Conservation (phyloP, 768 basidiomycete species). For the Suillus americanus region DNA sequence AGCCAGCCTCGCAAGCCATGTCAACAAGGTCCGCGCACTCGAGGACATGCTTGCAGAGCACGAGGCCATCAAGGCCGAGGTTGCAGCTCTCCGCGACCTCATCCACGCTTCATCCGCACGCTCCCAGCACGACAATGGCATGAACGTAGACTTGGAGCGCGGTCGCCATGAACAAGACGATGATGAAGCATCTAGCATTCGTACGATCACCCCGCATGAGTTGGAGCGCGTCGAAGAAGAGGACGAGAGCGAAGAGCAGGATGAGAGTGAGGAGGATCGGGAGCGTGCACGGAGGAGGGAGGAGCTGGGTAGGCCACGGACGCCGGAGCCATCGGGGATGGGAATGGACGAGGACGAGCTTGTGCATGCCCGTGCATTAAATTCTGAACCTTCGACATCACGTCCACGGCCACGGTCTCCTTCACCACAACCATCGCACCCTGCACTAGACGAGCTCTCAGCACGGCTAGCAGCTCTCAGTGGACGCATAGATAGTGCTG, state of each 20-base stretch:
- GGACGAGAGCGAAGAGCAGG: constrained; percentile 56
- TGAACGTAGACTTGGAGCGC: constrained; percentile 12
- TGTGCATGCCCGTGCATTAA: constrained; percentile 9
- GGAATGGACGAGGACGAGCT: constrained; percentile 45
- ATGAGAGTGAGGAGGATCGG: constrained; percentile 44
- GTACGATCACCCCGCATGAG: constrained; percentile 68
- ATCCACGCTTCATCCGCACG: constrained; percentile 48
- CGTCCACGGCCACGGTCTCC: constrained; percentile 15
- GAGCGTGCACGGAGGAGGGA: constrained; percentile 45
- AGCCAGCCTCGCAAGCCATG: constrained; percentile 67
- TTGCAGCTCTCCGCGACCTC: constrained; percentile 66
- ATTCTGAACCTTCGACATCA: constrained; percentile 31
- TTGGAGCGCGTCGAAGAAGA: constrained; percentile 75
- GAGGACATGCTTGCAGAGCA: constrained; percentile 84
- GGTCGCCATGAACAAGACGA: constrained; percentile 44
- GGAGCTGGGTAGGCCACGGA: constrained; percentile 70
- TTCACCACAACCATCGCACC: constrained; percentile 26
- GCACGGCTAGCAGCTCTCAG: constrained; percentile 62
- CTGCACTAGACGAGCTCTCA: constrained; percentile 56
- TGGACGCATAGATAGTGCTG: constrained; percentile 71
- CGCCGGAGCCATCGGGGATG: constrained; percentile 75
- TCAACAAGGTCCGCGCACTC: constrained; percentile 81
- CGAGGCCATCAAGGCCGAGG: constrained; percentile 78
- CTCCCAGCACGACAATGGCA: constrained; percentile 16
- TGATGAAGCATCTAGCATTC: constrained; percentile 70